These are phyloP conservation scores for Prunella vulgaris DNA, from an alignment of 257 asterid genomes.

Conservation along the genomic window DNA sequence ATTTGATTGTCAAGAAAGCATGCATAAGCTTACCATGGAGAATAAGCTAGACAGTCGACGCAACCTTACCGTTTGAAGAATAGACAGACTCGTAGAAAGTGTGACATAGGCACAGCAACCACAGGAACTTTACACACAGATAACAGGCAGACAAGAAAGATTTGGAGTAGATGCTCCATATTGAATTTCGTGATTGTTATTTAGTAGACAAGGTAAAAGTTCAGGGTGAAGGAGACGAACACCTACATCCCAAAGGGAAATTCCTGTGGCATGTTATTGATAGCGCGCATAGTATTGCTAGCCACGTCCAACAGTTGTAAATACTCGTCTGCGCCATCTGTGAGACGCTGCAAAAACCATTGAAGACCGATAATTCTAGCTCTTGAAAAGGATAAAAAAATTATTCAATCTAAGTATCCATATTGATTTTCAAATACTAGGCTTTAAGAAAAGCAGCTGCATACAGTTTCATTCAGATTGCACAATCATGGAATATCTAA, in stretches of 20 bases:
- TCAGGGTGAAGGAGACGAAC: not conserved
- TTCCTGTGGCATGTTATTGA: constrained; percentile 50
- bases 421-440: not conserved
- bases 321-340: constrained; percentile 95
- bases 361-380: not conserved
- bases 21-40: not conserved
- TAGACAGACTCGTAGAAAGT: not conserved
- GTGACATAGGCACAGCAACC: not conserved
- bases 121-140: not conserved
- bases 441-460: not conserved
- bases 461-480: not conserved
- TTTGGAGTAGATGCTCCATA: not conserved
- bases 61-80: not conserved
- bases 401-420: not conserved
- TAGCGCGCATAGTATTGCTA: constrained; percentile 62
- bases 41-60: not conserved
- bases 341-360: constrained; percentile 58
- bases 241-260: constrained; percentile 41
- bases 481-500: not conserved
- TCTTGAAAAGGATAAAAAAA: not conserved
- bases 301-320: constrained; percentile 87
- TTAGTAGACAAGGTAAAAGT: not conserved
- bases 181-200: not conserved
- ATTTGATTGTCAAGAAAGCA: not conserved
- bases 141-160: constrained; percentile 1